These are phyloP conservation scores for Pulchroboletus neoregius DNA, from an alignment of 1,284 basidiomycete species.

Conservation along the genomic window DNA sequence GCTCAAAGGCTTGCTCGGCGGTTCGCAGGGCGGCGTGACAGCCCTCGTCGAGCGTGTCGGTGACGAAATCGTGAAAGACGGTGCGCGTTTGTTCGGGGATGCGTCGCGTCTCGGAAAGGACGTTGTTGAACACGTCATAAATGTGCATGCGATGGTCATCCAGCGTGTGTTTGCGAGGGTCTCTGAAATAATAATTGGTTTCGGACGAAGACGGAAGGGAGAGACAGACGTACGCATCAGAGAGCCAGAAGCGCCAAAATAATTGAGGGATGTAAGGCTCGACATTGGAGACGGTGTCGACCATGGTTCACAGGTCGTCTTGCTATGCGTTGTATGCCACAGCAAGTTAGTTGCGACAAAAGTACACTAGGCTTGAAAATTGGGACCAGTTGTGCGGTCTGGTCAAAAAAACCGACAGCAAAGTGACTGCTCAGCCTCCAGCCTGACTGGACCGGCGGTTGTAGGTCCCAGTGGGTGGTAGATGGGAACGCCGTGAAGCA, in stretches of 20 bases:
- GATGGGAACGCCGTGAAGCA: conserved; percentile 5
- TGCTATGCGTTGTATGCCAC: no score
- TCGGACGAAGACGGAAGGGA: no score
- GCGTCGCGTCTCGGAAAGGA: conserved; percentile 42
- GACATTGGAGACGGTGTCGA: conserved; percentile 10
- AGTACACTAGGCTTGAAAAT: neutral
- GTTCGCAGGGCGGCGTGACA: conserved; percentile 35
- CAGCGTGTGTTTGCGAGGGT: conserved; percentile 28
- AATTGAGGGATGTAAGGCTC: conserved; percentile 39
- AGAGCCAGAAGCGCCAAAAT: conserved; percentile 43
- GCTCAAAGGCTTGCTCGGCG: conserved; percentile 40
- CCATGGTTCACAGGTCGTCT: neutral
- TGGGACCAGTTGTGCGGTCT: neutral
- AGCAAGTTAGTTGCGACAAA: conserved; percentile 1
- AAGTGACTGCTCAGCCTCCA: no score
- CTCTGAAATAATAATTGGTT: conserved; percentile 13
- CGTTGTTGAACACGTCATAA: conserved; percentile 49
- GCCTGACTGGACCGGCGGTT: neutral
- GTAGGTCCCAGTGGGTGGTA: conserved; percentile 12
- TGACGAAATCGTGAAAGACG: conserved; percentile 44
- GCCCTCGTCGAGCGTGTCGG: conserved; percentile 32
- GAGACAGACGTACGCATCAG: conserved; percentile 29
- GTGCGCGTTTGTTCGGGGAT: conserved; percentile 29
- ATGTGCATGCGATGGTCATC: conserved; percentile 44
- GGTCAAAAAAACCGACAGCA: no score